These are phyloP conservation scores for Collybia sp. DNA, from an alignment of 768 basidiomycete species.

Conservation along the genomic window DNA sequence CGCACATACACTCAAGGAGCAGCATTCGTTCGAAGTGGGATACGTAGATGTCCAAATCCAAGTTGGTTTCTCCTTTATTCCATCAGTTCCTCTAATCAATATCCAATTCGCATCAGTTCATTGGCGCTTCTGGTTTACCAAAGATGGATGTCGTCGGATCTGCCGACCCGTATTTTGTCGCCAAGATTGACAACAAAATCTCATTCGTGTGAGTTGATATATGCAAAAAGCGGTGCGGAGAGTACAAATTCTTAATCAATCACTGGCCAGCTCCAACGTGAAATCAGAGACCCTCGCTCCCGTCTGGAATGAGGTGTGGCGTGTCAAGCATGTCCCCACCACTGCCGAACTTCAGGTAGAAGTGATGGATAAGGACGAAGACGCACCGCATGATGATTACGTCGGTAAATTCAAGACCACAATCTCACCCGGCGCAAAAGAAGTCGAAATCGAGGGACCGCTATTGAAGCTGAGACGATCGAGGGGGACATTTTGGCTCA, in stretches of 20 bases:
- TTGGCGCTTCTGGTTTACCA: constrained; percentile 64
- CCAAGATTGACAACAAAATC: constrained; percentile 58
- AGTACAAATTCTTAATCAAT: too few species aligned
- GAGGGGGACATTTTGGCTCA: constrained; percentile 65
- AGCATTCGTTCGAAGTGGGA: constrained; percentile 11
- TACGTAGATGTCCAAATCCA: background rate
- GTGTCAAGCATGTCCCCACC: constrained; percentile 65
- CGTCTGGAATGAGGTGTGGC: constrained; percentile 77
- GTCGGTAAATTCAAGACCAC: constrained; percentile 59
- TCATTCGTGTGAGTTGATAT: constrained; percentile 63
- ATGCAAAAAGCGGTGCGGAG: too few species aligned
- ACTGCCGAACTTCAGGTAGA: constrained; percentile 56
- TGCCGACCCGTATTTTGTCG: constrained; percentile 71
- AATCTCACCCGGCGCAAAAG: constrained; percentile 54
- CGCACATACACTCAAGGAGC: constrained; percentile 39
- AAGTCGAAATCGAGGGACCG: constrained; percentile 55
- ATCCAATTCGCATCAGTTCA: constrained; percentile 40
- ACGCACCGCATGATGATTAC: constrained; percentile 50
- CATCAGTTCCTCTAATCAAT: background rate
- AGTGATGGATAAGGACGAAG: constrained; percentile 68
- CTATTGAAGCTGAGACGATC: constrained; percentile 31
- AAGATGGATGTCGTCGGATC: constrained; percentile 63
- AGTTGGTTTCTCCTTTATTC: background rate
- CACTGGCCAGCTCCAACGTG: constrained; percentile 53
- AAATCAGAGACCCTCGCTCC: constrained; percentile 51